These are phyloP conservation scores for Gentiana straminea DNA, from an alignment of 257 asterid genomes.

Conservation along the genomic window DNA sequence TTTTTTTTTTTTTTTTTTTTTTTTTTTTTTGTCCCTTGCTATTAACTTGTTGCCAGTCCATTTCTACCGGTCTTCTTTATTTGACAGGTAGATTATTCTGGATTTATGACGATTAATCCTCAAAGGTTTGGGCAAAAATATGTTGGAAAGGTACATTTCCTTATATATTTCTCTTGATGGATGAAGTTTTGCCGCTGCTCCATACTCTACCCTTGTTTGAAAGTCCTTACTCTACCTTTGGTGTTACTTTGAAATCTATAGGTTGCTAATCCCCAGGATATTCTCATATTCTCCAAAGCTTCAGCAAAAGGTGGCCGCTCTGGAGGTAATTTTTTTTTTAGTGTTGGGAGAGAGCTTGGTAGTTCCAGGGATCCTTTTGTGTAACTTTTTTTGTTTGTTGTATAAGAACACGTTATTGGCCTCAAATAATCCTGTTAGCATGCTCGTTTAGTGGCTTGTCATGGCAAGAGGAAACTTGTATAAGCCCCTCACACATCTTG, in stretches of 20 bases:
- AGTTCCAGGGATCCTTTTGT: neutral
- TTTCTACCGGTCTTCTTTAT: conserved; percentile 11
- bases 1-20: conserved; percentile 4
- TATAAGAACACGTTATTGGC: no score
- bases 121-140: conserved; percentile 94
- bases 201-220: conserved; percentile 4
- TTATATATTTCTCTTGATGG: conserved; percentile 3
- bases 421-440: no score
- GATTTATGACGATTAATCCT: conserved; percentile 96
- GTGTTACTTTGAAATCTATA: conserved; percentile 14
- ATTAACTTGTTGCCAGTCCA: conserved; percentile 6
- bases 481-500: neutral
- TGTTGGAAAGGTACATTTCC: conserved; percentile 73
- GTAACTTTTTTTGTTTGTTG: no score
- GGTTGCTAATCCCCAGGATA: conserved; percentile 99
- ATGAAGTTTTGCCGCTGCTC: neutral
- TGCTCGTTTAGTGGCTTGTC: no score
- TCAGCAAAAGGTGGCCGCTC: conserved; percentile 38
- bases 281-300: conserved; percentile 94
- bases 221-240: neutral
- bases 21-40: conserved; percentile 5
- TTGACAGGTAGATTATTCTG: conserved; percentile 91
- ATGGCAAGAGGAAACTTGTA: no score
- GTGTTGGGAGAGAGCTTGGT: conserved; percentile 1
- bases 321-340: conserved; percentile 41